Evolutionary conservation across 306 rosid genomes (phyloP).

Genomic region (Gynostemma pentaphyllum): DNA sequence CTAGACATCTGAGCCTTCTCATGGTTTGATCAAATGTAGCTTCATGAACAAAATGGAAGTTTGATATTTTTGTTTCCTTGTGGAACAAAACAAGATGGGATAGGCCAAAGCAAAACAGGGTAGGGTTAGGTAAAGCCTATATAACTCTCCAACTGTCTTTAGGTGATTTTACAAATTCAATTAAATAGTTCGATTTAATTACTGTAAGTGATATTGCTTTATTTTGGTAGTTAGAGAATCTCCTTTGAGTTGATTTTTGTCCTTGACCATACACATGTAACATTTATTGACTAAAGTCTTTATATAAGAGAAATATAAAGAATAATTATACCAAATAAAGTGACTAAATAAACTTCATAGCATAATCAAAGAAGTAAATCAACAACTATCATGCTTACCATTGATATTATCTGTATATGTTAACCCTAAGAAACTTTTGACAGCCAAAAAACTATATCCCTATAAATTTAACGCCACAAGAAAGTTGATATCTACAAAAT

Average conservation of each 20-base stretch:
- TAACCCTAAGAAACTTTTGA: background rate
- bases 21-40: conserved; percentile 22
- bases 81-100: background rate
- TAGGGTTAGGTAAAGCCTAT: background rate
- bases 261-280: background rate
- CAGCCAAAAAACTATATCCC: background rate
- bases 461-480: background rate
- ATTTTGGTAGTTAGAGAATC: background rate
- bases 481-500: background rate
- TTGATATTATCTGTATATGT: too few species aligned
- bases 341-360: too few species aligned
- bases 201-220: background rate
- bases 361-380: too few species aligned
- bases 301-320: too few species aligned
- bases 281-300: background rate
- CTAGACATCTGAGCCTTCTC: conserved; percentile 31
- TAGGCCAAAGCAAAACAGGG: background rate
- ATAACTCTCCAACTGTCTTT: background rate
- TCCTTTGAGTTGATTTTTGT: too few species aligned
- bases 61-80: background rate
- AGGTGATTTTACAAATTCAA: background rate
- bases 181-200: background rate
- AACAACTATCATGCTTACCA: too few species aligned
- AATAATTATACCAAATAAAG: too few species aligned
- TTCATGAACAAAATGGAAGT: background rate